These are phyloP conservation scores for Hypoxylon sp. DNA, from an alignment of 2,329 filamentous ascomycete genomes.

Conservation along the genomic window DNA sequence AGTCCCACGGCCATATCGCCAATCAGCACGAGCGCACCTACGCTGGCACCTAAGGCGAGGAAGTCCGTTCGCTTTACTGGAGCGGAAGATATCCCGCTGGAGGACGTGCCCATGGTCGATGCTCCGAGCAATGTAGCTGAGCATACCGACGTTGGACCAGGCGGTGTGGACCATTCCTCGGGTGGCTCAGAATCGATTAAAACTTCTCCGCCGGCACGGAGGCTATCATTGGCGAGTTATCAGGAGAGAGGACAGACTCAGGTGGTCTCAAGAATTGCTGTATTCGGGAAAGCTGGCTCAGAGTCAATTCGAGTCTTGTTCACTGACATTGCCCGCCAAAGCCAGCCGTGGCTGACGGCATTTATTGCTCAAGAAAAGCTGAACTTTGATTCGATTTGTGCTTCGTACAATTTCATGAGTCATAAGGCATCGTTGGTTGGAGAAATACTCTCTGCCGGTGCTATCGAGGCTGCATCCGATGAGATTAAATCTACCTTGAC, in stretches of 20 bases:
- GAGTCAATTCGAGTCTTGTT: slow-evolving; percentile 48
- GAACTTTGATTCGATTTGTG: slow-evolving; percentile 47
- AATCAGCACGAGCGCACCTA: background rate
- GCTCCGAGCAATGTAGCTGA: slow-evolving; percentile 32
- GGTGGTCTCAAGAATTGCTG: slow-evolving; percentile 45
- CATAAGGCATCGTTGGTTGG: slow-evolving; percentile 34
- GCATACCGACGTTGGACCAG: slow-evolving; percentile 32
- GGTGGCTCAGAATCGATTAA: slow-evolving; percentile 10
- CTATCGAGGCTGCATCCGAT: slow-evolving; percentile 38
- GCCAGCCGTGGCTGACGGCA: slow-evolving; percentile 46
- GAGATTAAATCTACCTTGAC: slow-evolving; percentile 37
- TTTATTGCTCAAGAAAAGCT: slow-evolving; percentile 48
- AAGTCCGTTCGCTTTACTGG: slow-evolving; percentile 59
- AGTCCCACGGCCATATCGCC: slow-evolving; percentile 35
- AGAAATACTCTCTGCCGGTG: slow-evolving; percentile 46
- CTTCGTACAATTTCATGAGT: slow-evolving; percentile 47
- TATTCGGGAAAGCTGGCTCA: slow-evolving; percentile 48
- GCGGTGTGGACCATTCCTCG: slow-evolving; percentile 39
- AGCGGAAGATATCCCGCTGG: slow-evolving; percentile 35
- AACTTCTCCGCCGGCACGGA: slow-evolving; percentile 31
- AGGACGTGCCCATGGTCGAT: slow-evolving; percentile 22
- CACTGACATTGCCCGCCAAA: slow-evolving; percentile 46
- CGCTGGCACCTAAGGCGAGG: slow-evolving; percentile 50
- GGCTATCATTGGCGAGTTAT: slow-evolving; percentile 47
- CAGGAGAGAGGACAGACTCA: slow-evolving; percentile 49